These are phyloP conservation scores for Cutaneotrichosporon cutaneum DNA, from an alignment of 1,284 basidiomycete genomes.

Conservation along the genomic window DNA sequence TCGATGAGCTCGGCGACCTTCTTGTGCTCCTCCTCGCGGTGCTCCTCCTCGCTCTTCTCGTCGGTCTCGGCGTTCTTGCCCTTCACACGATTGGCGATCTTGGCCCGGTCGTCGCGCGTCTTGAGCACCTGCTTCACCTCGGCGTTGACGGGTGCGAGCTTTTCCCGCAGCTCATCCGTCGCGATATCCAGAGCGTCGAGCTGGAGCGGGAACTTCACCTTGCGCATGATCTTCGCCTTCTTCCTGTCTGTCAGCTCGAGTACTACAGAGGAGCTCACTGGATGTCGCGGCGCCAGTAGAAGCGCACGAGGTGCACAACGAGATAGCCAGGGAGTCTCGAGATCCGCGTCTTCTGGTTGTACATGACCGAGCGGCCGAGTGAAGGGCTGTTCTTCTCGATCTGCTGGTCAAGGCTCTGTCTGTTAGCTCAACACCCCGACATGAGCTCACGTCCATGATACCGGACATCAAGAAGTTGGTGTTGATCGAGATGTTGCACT, in stretches of 20 bases:
- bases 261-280: constrained; percentile 51
- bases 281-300: constrained; percentile 87
- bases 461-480: constrained; percentile 91
- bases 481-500: constrained; percentile 81
- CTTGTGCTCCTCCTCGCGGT: constrained; percentile 49
- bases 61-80: constrained; percentile 42
- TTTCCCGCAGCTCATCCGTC: constrained; percentile 73
- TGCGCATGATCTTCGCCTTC: constrained; percentile 76
- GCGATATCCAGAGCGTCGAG: constrained; percentile 78
- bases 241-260: constrained; percentile 60
- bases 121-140: constrained; percentile 76
- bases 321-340: constrained; percentile 72
- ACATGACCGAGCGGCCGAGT: constrained; percentile 76
- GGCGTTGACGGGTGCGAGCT: constrained; percentile 68
- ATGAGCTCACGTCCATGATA: constrained; percentile 69
- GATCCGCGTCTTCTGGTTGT: constrained; percentile 78
- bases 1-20: constrained; percentile 33
- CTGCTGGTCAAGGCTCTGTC: constrained; percentile 74
- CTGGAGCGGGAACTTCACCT: constrained; percentile 81
- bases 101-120: constrained; percentile 78
- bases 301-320: constrained; percentile 62
- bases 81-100: constrained; percentile 74
- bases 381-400: constrained; percentile 81
- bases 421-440: neutral
- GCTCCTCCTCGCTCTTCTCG: constrained; percentile 40